These are phyloP conservation scores for Debaryomyces hansenii DNA, from an alignment of 805 yeast species.

Conservation along the genomic window DNA sequence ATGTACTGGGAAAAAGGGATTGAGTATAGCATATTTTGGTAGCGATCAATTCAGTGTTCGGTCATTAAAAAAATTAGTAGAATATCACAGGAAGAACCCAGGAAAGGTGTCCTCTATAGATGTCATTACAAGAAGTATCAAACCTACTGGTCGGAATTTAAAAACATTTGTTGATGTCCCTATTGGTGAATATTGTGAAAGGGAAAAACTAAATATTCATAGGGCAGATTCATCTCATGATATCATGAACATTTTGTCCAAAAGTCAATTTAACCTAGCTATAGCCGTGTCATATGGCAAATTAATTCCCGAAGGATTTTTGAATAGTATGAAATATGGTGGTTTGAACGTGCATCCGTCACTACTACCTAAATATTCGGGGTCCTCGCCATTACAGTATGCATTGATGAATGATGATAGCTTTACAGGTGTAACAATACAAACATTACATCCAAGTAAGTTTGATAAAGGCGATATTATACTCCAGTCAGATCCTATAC, in stretches of 20 bases:
- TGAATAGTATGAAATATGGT: slow-evolving; percentile 51
- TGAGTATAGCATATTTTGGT: slow-evolving; percentile 68
- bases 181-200: slow-evolving; percentile 41
- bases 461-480: slow-evolving; percentile 81
- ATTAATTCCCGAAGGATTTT: slow-evolving; percentile 66
- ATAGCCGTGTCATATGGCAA: slow-evolving; percentile 93
- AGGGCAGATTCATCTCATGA: slow-evolving; percentile 55
- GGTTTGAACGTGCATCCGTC: slow-evolving; percentile 95
- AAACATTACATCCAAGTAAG: slow-evolving; percentile 82
- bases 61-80: slow-evolving; percentile 44
- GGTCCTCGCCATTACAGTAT: slow-evolving; percentile 87
- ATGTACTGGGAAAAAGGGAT: slow-evolving; percentile 3
- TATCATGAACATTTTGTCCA: slow-evolving; percentile 22
- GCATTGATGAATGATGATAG: slow-evolving; percentile 65
- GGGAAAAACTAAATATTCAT: slow-evolving; percentile 32
- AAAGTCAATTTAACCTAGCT: slow-evolving; percentile 53
- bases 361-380: slow-evolving; percentile 74
- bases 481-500: slow-evolving; percentile 49
- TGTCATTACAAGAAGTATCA: slow-evolving; percentile 63
- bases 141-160: slow-evolving; percentile 61
- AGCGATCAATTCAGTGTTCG: slow-evolving; percentile 68
- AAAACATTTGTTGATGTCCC: slow-evolving; percentile 53
- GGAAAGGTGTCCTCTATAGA: slow-evolving; percentile 44
- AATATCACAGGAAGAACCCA: slow-evolving; percentile 15
- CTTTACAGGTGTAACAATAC: slow-evolving; percentile 82